Base-by-base conservation (phyloP, 1,284 basidiomycete genomes). In the Trametes pubescens region DNA sequence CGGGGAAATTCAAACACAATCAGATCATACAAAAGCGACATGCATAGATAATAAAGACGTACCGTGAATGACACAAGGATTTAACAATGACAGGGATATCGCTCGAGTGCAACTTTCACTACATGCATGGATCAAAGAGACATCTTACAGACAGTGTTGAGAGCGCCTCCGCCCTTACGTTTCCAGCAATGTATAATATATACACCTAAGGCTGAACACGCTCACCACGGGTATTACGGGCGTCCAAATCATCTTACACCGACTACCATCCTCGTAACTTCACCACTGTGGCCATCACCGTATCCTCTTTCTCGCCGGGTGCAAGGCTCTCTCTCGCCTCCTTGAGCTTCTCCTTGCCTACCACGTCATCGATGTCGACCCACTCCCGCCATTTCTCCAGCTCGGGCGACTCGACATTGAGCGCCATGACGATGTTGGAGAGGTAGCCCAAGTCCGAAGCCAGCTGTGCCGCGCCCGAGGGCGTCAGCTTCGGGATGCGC, bases 381-480 rank as follows among this genome's bases (percentile, higher is more conserved):
- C 81, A 87, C 60, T 86, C 84, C 73, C 84, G 88, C 94, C 93
- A 96, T 69, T 80, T 81, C 65, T 91, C 90, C 40, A 96, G 78
- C 38, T 88, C 88, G 2, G 85, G 84, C 74, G 84, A 89, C 69
- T 96, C 93, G 5, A 96, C 93, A 71, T 96, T 95, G 56, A 99
- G 81, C 24, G 95, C 95, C 38, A 89, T 82, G n/a, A 96, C 91
- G 46, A 98, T 95, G 72, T 96, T 98, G 16, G 86, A 86, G 29
- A 99, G 82, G 76, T 98, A 98, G 26, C 87, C 91, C 59, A 99
- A 78, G 77, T 99, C 97, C 1, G 91, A 90, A 0, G 86, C 83
- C n/a, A 99, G 83, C 74, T 99, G 97, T 10, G 89, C 87, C 1
- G 91, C 87, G 0, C 96, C 97, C 1, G 84, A 78, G 4, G 78